These are phyloP conservation scores for Saxispiralis lemnorum DNA, from an alignment of 495 filamentous ascomycete genomes.

Conservation along the genomic window DNA sequence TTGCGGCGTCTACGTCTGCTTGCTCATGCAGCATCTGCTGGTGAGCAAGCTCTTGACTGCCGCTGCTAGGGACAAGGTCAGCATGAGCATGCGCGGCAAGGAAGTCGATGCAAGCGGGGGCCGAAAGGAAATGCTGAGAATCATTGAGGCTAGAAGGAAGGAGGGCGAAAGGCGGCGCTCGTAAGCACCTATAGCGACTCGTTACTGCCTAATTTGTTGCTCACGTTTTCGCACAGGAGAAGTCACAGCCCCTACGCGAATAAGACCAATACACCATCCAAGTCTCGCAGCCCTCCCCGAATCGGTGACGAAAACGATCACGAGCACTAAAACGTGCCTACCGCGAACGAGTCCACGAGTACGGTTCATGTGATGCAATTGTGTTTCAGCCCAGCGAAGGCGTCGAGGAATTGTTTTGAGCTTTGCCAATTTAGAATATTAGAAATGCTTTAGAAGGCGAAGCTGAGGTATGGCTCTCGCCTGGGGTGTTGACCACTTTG, in stretches of 20 bases:
- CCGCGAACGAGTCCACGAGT: not conserved
- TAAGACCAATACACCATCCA: constrained; percentile 4
- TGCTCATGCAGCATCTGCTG: constrained; percentile 78
- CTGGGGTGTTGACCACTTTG: no score
- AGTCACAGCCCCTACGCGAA: constrained; percentile 18
- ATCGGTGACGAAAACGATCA: constrained; percentile 21
- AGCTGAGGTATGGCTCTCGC: no score
- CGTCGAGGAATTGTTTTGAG: not conserved
- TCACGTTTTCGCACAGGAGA: constrained; percentile 5
- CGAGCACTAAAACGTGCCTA: not conserved
- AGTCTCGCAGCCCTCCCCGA: constrained; percentile 19
- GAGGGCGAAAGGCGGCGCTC: constrained; percentile 61
- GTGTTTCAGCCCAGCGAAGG: not conserved
- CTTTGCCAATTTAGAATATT: no score
- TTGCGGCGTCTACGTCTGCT: constrained; percentile 91
- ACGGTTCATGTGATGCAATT: not conserved
- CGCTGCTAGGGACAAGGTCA: constrained; percentile 63
- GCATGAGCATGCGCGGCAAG: constrained; percentile 73
- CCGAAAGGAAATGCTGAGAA: constrained; percentile 72
- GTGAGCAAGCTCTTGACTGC: constrained; percentile 63
- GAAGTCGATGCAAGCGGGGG: constrained; percentile 57
- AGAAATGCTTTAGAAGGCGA: no score
- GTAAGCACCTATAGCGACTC: constrained; percentile 31
- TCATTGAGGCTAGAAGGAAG: constrained; percentile 64
- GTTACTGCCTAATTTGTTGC: not conserved